Evolutionary conservation across 2,329 filamentous ascomycete genomes (phyloP), one percentile per base, ranked within the genome.

Genomic region (Myriosclerotinia duriaeana): DNA sequence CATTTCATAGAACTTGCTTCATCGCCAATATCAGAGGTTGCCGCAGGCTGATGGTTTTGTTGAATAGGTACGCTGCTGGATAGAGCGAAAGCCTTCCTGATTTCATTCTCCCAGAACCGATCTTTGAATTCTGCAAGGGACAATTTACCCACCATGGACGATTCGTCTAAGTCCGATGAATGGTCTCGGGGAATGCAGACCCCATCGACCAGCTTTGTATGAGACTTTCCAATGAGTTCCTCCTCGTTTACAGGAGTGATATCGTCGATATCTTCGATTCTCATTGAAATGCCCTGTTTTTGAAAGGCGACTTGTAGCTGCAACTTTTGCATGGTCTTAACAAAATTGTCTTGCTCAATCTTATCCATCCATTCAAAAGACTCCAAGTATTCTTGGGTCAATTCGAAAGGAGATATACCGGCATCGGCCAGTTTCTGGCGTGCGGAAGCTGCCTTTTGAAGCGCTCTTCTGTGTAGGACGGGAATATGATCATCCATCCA

Each of bases 281-380:
- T 66, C 55, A 66, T 53, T 15, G 64, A 66, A 66, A 66, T 48
- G 5, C 64, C 64, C 42, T 61, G 46, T 54, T 66, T 66, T 9
- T 66, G 64, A 46, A 66, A 66, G 3, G 38, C 40, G 26, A 66
- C 64, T 36, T 66, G 64, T 26, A 66, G 17, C 22, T 66, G 64
- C 22, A 66, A 46, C 20, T 48, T 63, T 36, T 66, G 56, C 22
- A 62, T 26, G 42, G 42, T 66, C 36, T 67, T 65, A 20, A 67
- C 38, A 22, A 70, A 70, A 34, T 58, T 46, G 20, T 65, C 55
- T 62, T 69, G 69, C 53, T 70, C 67, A 52, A 58, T 42, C 30
- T 67, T 58, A 52, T 66, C 60, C 69, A 70, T 70, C 53, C 66
- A 69, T 44, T 70, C 69, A 63, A 69, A 69, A 7, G 53, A 55